Conservation (phyloP, 1,284 basidiomycete genomes). For the Leccinum solheimii region DNA sequence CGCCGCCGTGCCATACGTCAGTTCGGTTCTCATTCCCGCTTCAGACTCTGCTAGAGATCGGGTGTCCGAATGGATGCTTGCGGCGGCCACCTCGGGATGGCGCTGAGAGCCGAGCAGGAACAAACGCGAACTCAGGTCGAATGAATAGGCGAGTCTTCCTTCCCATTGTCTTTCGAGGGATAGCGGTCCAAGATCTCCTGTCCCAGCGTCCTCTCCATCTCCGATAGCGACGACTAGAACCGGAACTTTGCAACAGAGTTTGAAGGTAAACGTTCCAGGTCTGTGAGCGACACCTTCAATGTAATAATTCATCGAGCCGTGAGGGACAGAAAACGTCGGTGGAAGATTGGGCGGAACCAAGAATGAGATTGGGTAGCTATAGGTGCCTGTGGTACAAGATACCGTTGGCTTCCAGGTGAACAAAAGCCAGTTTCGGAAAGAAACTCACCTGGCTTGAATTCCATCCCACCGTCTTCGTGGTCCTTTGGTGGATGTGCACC, state of each 20-base stretch:
- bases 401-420: neutral
- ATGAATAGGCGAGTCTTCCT: slow-evolving; percentile 82
- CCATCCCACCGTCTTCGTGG: slow-evolving; percentile 76
- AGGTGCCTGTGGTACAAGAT: slow-evolving; percentile 59
- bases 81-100: slow-evolving; percentile 3
- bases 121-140: slow-evolving; percentile 81
- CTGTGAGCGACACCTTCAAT: slow-evolving; percentile 86
- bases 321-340: slow-evolving; percentile 78
- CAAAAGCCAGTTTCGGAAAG: neutral
- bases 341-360: slow-evolving; percentile 81
- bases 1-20: slow-evolving; percentile 61
- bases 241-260: slow-evolving; percentile 72
- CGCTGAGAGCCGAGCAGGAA: slow-evolving; percentile 69
- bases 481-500: slow-evolving; percentile 31
- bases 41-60: slow-evolving; percentile 4
- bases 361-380: slow-evolving; percentile 95
- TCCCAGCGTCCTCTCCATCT: slow-evolving; percentile 57
- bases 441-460: slow-evolving; percentile 82
- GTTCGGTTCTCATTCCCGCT: slow-evolving; percentile 12
- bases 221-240: slow-evolving; percentile 74
- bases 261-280: slow-evolving; percentile 83
- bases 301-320: slow-evolving; percentile 78
- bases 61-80: neutral
- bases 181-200: slow-evolving; percentile 29
- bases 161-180: slow-evolving; percentile 93